Percentiles rank a stretch among this genome's conserved stretches.
phyloP scores from a whole-genome alignment of 140 eudicot species.

The Oenanthe javanica region DNA sequence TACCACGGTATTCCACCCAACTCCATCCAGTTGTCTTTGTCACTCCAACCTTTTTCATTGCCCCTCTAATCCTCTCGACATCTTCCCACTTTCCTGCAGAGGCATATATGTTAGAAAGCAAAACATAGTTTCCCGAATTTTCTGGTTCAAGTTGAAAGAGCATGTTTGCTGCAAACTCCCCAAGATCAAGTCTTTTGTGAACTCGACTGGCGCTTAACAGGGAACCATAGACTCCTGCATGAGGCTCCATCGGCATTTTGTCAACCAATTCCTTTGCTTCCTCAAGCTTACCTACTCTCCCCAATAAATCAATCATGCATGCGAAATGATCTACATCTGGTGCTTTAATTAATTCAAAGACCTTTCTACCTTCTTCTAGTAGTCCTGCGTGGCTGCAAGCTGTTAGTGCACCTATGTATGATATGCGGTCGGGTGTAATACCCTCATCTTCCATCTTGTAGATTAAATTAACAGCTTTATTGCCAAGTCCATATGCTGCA shows the following conservation, averaged over 20 bases:
- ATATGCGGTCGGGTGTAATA: conserved; percentile 59
- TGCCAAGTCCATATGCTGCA: conserved; percentile 66
- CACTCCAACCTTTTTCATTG: conserved; percentile 44
- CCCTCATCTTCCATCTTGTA: conserved; percentile 33
- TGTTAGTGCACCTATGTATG: conserved; percentile 59
- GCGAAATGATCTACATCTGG: conserved; percentile 80
- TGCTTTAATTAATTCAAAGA: conserved; percentile 44
- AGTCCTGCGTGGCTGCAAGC: conserved; percentile 85
- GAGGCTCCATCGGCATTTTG: conserved; percentile 66
- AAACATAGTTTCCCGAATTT: conserved; percentile 65
- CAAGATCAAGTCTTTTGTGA: conserved; percentile 63
- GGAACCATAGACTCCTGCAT: conserved; percentile 75
- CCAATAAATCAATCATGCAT: conserved; percentile 75
- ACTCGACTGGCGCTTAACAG: conserved; percentile 67
- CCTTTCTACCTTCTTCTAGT: conserved; percentile 48
- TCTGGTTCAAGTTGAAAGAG: conserved; percentile 74
- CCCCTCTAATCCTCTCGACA: conserved; percentile 45
- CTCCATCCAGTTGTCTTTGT: conserved; percentile 70
- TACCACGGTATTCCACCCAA: conserved; percentile 51
- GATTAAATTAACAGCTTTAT: conserved; percentile 43
- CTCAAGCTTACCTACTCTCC: conserved; percentile 71
- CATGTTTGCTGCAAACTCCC: conserved; percentile 68
- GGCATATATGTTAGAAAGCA: conserved; percentile 81
- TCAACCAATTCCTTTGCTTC: conserved; percentile 54
- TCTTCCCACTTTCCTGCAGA: conserved; percentile 61